Base-by-base conservation (phyloP, 768 basidiomycete genomes). In the Tulasnella calospora region DNA sequence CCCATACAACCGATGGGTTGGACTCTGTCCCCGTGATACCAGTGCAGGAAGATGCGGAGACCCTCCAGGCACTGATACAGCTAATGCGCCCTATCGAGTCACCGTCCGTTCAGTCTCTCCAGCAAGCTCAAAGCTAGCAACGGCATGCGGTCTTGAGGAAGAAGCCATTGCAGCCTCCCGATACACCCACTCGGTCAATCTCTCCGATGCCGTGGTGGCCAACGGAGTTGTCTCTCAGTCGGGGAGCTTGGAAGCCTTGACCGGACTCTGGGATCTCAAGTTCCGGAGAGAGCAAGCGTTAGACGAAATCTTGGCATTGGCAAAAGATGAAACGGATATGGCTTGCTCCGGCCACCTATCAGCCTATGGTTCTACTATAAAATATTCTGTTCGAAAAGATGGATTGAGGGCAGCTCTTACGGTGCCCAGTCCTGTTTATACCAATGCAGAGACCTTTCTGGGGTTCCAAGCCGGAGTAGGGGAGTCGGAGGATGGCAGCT, bases 241-340 rank as follows among this genome's bases (percentile, higher is more conserved):
- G 0, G 46, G 74, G 46, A 51, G n/a, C n/a, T 30, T 75, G 13
- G 30, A 36, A 15, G 9, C 74, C 6, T 55, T 75, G 8, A 17
- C 47, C 10, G 2, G n/a, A 10, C 46, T 75, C 5, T 57, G 51
- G 51, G 46, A 75, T 33, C 74, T 75, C 74, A 13, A 46, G 36
- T 19, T 75, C 19, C 40, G 46, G 23, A 46, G 74, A 35, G 74
- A 75, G 74, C 7, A 47, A 35, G 74, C 74, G 33, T 38, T 75
- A 33, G 74, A 75, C 46, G 17, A 35, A 4, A 27, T 75, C 70
- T 19, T 55, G n/a, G 17, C 51, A 13, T 55, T 55, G n/a, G 51
- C 51, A 40, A 40, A 7, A 40, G 40, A 40, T 19, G 21, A 19
- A 2, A 55, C 13, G 7, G n/a, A 55, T 27, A 27, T 55, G 51